phyloP scores from a whole-genome alignment of 768 basidiomycete species.

The Gelatoporia subvermispora region DNA sequence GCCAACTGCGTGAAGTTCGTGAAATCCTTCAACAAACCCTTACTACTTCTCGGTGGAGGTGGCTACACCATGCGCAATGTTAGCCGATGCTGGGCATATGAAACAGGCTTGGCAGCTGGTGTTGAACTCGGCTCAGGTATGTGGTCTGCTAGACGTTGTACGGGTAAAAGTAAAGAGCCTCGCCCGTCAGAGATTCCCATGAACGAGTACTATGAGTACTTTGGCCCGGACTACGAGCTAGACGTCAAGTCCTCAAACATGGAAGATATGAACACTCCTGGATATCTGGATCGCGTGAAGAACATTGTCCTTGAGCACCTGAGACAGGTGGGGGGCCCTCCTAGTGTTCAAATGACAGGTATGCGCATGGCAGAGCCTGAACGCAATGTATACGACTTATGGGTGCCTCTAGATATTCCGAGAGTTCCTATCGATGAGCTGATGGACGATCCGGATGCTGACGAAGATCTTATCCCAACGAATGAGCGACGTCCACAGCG shows the following conservation, averaged over 20 bases:
- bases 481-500: constrained; percentile 74
- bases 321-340: constrained; percentile 80
- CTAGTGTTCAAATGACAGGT: constrained; percentile 91
- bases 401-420: constrained; percentile 62
- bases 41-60: constrained; percentile 93
- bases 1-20: constrained; percentile 97
- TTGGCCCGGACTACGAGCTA: constrained; percentile 94
- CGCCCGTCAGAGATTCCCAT: constrained; percentile 80
- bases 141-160: constrained; percentile 3
- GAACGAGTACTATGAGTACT: constrained; percentile 99
- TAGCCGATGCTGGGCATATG: constrained; percentile 94
- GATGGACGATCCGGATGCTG: constrained; percentile 75
- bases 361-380: constrained; percentile 14
- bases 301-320: constrained; percentile 90
- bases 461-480: constrained; percentile 77
- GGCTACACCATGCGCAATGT: constrained; percentile 99
- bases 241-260: constrained; percentile 94
- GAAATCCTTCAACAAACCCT: constrained; percentile 90
- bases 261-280: constrained; percentile 89
- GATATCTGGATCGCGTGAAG: constrained; percentile 91
- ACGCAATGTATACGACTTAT: neutral
- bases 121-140: constrained; percentile 84
- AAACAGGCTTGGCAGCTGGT: constrained; percentile 97
- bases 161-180: too few relatives aligned
- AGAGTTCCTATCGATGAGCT: constrained; percentile 76